phyloP scores from a whole-genome alignment of 768 basidiomycete species.

The Daedaleopsis sinensis region DNA sequence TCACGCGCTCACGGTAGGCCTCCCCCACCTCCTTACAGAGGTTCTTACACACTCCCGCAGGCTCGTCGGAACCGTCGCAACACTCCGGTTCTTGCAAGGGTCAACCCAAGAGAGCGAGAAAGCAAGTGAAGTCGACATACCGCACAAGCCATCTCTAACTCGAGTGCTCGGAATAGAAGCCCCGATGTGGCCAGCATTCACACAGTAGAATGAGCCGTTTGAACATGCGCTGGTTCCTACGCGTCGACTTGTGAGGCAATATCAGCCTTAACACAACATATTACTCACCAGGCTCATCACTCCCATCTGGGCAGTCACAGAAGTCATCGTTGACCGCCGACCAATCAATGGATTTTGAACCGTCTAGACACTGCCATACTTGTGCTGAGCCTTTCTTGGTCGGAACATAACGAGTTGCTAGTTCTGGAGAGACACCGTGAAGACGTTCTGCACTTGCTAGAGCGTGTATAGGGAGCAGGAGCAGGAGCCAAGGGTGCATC shows the following conservation, averaged over 20 bases:
- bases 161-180: conserved; percentile 75
- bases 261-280: neutral
- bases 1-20: conserved; percentile 63
- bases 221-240: conserved; percentile 86
- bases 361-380: conserved; percentile 81
- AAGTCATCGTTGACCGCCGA: conserved; percentile 89
- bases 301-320: conserved; percentile 94
- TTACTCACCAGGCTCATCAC: conserved; percentile 84
- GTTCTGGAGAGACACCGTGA: conserved; percentile 58
- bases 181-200: conserved; percentile 88
- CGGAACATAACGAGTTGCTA: conserved; percentile 59
- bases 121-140: conserved; percentile 44
- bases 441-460: conserved; percentile 44
- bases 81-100: conserved; percentile 74
- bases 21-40: conserved; percentile 77
- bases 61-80: conserved; percentile 96
- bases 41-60: conserved; percentile 76
- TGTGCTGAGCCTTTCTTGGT: conserved; percentile 42
- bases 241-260: conserved; percentile 9
- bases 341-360: conserved; percentile 78
- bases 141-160: conserved; percentile 93
- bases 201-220: conserved; percentile 78
- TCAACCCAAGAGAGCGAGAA: neutral
- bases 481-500: conserved; percentile 31
- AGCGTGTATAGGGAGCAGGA: conserved; percentile 25